Percentiles rank a stretch among this genome's conserved stretches.
Evolutionary conservation across 371 early-diverging fungal species (phyloP).

Genomic region (Blastocladiella emersonii): DNA sequence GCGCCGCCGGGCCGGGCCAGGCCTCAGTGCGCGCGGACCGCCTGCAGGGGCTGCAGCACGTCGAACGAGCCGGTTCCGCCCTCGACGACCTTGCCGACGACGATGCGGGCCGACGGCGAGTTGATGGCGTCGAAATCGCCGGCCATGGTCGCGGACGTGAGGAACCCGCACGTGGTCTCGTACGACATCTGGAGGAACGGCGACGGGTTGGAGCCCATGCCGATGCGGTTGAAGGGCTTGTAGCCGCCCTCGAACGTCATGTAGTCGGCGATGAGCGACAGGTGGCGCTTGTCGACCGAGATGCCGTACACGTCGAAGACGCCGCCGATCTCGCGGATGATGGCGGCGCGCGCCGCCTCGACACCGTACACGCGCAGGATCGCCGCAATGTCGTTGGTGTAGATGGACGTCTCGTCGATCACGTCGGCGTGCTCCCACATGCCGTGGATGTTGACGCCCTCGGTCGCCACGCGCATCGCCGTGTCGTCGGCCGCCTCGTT

Average conservation of each 20-base stretch:
- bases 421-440: constrained; percentile 54
- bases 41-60: constrained; percentile 40
- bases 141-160: constrained; percentile 90
- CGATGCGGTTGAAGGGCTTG: constrained; percentile 98
- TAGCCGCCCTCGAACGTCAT: constrained; percentile 94
- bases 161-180: constrained; percentile 98
- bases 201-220: constrained; percentile 94
- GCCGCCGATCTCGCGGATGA: constrained; percentile 82
- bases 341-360: constrained; percentile 89
- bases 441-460: constrained; percentile 82
- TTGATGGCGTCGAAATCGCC: constrained; percentile 89
- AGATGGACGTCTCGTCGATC: constrained; percentile 63
- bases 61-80: constrained; percentile 96
- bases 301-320: constrained; percentile 98
- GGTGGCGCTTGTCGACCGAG: constrained; percentile 98
- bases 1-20: too few species aligned
- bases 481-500: constrained; percentile 68
- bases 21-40: too few species aligned
- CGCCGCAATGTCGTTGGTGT: constrained; percentile 89
- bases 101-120: constrained; percentile 96
- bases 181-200: constrained; percentile 96
- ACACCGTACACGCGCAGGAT: constrained; percentile 92
- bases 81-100: constrained; percentile 97
- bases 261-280: constrained; percentile 91
- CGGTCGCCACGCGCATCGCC: constrained; percentile 60